Base-by-base conservation (phyloP, 225 moss, liverwort and hornwort species). In the Physcomitrium patens region DNA sequence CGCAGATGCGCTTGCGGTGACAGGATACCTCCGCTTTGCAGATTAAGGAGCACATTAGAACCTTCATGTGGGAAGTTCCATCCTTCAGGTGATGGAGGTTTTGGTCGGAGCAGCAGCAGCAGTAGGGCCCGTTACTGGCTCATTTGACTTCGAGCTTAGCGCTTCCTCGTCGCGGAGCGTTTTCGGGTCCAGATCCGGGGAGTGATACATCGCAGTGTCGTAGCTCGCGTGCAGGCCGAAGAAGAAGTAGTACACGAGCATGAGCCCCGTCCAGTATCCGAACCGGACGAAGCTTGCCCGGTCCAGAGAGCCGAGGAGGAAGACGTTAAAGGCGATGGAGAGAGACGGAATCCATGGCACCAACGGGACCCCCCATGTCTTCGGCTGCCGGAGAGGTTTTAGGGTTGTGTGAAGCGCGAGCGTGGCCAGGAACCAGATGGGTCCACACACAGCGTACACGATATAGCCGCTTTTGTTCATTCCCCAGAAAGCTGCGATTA, bases 341-440 rank as follows among this genome's bases (percentile, higher is more conserved):
- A 92, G 76, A 0, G 92, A 90, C 1, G 94, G 92, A 19, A 94
- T 0, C 96, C 96, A 96, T 2, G 96, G 94, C 73, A 93, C 83
- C 1, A 89, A 63, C 14, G 96, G 93, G 43, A 94, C 96, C 60
- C 96, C 96, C 94, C 96, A 96, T 0, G 80, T 56, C 75, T 23
- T 60, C 0, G 94, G 90, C 8, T 58, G 5, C 8, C 86, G 72
- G 18, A 74, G 45, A 37, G 64, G 67, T 8, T 71, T 83, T 19
- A 91, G 60, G 22, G 86, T 87, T 12, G 86, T 13, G 0, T 77
- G 80, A 41, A 96, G 78, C 2, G 69, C 79, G 3, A 84, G 37
- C 8, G 96, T 94, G 1, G 75, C 81, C 0, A 91, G 8, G 0
- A 92, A 70, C 96, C 96, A 96, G 2, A 81, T 10, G 0, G 85